These are phyloP conservation scores for Geotrichum aggregatum DNA, from an alignment of 1,139 yeast species.

Conservation along the genomic window DNA sequence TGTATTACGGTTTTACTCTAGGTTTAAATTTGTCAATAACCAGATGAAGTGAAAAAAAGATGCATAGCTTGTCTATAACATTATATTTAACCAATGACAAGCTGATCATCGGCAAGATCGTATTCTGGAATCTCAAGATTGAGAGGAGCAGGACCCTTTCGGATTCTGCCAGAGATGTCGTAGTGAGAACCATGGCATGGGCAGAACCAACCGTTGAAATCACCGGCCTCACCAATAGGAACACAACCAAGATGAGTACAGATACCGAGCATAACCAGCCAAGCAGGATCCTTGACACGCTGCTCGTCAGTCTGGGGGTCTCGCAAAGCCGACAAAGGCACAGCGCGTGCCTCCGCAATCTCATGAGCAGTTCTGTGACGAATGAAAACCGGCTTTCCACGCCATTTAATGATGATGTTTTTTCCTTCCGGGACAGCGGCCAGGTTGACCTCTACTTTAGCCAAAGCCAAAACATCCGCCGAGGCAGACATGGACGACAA, in stretches of 20 bases:
- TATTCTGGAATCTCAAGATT: slow-evolving; percentile 95
- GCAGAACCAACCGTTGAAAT: slow-evolving; percentile 99
- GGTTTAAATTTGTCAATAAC: neutral
- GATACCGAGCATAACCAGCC: slow-evolving; percentile 99
- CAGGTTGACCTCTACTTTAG: slow-evolving; percentile 96
- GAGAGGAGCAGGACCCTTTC: slow-evolving; percentile 99
- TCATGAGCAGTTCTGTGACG: slow-evolving; percentile 96
- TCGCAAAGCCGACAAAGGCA: slow-evolving; percentile 72
- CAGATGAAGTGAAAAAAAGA: neutral
- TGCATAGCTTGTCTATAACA: slow-evolving; percentile 12
- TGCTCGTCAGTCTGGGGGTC: slow-evolving; percentile 92
- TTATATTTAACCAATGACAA: slow-evolving; percentile 65
- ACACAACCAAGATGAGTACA: slow-evolving; percentile 99
- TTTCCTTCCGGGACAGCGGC: slow-evolving; percentile 95
- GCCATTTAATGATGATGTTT: slow-evolving; percentile 98
- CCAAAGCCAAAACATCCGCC: slow-evolving; percentile 98
- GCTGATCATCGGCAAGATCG: slow-evolving; percentile 70
- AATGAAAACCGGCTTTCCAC: slow-evolving; percentile 98
- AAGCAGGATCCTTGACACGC: slow-evolving; percentile 95
- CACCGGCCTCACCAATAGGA: slow-evolving; percentile 99
- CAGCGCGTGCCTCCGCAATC: slow-evolving; percentile 87
- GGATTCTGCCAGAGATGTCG: slow-evolving; percentile 98
- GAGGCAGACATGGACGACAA: slow-evolving; percentile 94
- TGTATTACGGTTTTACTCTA: too few species aligned
- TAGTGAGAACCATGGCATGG: slow-evolving; percentile 99